Conservation (phyloP, 2,329 filamentous ascomycete species). For the Colletotrichum eleusines region DNA sequence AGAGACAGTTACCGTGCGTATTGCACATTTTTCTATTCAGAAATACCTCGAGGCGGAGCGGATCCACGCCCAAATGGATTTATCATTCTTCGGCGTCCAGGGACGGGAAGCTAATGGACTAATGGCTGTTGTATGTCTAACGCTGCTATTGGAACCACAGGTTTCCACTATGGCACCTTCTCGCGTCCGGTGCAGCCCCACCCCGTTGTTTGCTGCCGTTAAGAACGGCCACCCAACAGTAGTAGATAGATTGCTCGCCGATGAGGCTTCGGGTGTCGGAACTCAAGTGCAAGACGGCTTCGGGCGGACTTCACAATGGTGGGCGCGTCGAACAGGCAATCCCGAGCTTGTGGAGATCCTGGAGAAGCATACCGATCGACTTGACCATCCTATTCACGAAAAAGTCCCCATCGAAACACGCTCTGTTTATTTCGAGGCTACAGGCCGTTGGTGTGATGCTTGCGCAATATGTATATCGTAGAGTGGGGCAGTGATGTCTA, state of each 20-base stretch:
- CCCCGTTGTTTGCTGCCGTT: background rate
- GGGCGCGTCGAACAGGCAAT: background rate
- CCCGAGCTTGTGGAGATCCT: background rate
- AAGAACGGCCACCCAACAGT: background rate
- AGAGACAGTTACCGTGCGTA: background rate
- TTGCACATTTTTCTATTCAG: slow-evolving; percentile 25
- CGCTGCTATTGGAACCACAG: background rate
- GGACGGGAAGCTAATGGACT: background rate
- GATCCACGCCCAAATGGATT: background rate
- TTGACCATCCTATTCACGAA: background rate
- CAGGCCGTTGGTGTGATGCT: background rate
- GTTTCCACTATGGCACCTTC: background rate
- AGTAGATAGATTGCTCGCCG: background rate
- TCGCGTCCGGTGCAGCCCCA: background rate
- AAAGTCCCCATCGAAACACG: background rate
- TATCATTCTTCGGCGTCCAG: background rate
- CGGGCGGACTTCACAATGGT: background rate
- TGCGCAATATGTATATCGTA: background rate
- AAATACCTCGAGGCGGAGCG: slow-evolving; percentile 14
- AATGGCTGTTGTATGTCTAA: background rate
- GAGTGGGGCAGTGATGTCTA: fast-evolving
- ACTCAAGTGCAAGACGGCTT: background rate
- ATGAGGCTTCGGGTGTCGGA: background rate
- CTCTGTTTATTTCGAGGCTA: background rate
- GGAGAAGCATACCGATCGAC: background rate